These are phyloP conservation scores for Zymoseptoria pseudotritici DNA, from an alignment of 2,329 filamentous ascomycete species.

Conservation along the genomic window DNA sequence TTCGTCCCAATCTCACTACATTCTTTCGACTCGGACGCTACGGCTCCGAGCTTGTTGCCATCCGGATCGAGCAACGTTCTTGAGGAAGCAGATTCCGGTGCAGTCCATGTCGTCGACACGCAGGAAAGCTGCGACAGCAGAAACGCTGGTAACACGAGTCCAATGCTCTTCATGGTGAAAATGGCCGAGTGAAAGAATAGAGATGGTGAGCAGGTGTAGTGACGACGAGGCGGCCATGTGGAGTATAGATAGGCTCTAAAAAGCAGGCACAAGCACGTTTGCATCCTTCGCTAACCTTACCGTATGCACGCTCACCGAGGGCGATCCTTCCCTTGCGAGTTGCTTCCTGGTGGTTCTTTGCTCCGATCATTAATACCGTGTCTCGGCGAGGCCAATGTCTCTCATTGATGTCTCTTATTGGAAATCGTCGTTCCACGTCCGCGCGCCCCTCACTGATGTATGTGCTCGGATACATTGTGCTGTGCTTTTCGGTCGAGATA, in stretches of 20 bases:
- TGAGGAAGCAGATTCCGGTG: slow-evolving; percentile 6
- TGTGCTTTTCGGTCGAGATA: no score
- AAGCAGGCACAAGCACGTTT: background rate
- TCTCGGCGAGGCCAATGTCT: no score
- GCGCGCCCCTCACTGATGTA: no score
- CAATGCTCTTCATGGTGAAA: slow-evolving; percentile 12
- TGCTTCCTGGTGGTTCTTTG: background rate
- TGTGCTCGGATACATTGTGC: no score
- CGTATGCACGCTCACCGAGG: no score
- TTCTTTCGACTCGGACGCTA: slow-evolving; percentile 39
- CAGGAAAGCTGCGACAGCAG: slow-evolving; percentile 13
- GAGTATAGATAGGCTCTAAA: background rate
- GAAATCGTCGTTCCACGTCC: no score
- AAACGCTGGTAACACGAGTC: slow-evolving; percentile 9
- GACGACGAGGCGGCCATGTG: background rate
- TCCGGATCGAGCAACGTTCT: slow-evolving; percentile 13
- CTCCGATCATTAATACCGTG: background rate
- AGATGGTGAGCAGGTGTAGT: background rate
- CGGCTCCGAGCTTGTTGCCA: slow-evolving; percentile 34
- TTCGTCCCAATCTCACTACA: slow-evolving; percentile 43
- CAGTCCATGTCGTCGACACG: slow-evolving; percentile 11
- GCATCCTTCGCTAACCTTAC: no score
- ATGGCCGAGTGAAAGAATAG: background rate
- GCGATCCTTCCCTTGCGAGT: background rate
- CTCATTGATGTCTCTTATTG: no score